Evolutionary conservation across 177 flowering plant genomes (phyloP).

Genomic region (Vitis hybrid): DNA sequence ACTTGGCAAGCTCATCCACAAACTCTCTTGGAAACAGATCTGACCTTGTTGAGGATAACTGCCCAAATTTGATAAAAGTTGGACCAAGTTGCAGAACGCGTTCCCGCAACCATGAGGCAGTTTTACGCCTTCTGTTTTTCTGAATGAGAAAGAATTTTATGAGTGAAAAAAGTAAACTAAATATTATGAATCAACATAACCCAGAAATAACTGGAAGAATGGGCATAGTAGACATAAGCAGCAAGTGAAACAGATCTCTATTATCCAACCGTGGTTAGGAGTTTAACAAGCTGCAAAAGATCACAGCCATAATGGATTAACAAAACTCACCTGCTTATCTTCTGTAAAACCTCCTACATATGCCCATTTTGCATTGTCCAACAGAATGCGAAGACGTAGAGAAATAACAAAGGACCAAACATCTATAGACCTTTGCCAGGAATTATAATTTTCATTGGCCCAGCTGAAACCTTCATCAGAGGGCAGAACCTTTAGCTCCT

Average conservation of each 20-base stretch:
- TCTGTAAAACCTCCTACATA: slow-evolving; percentile 81
- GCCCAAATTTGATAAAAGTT: slow-evolving; percentile 93
- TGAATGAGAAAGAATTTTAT: slow-evolving; percentile 22
- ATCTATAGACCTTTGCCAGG: slow-evolving; percentile 69
- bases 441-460: slow-evolving; percentile 83
- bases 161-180: slow-evolving; percentile 3
- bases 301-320: background rate
- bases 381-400: slow-evolving; percentile 63
- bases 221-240: background rate
- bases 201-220: background rate
- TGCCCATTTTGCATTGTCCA: slow-evolving; percentile 90
- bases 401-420: slow-evolving; percentile 87
- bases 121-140: slow-evolving; percentile 67
- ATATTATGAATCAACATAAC: background rate
- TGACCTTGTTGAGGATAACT: slow-evolving; percentile 87
- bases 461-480: slow-evolving; percentile 88
- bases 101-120: slow-evolving; percentile 92
- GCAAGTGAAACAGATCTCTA: background rate
- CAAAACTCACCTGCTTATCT: slow-evolving; percentile 71
- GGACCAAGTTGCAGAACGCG: slow-evolving; percentile 92
- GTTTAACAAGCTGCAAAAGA: background rate
- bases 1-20: slow-evolving; percentile 92
- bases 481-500: slow-evolving; percentile 66
- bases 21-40: slow-evolving; percentile 90
- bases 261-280: no score